phyloP scores from a whole-genome alignment of 768 basidiomycete genomes.

The Asterophora lycoperdoides region DNA sequence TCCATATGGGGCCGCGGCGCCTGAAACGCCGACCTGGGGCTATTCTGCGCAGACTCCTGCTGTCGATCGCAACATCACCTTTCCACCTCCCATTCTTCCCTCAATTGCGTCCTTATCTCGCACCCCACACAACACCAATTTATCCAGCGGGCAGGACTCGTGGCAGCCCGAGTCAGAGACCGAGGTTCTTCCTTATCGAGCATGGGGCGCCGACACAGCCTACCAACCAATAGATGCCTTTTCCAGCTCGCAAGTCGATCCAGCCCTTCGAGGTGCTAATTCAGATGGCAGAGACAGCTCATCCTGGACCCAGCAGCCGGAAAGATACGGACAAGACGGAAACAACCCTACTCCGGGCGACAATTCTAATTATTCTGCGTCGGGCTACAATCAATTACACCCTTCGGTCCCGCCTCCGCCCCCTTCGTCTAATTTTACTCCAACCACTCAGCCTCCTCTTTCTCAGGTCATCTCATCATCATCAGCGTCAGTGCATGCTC shows the following conservation, averaged over 20 bases:
- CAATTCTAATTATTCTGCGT: conserved; percentile 23
- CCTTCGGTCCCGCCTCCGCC: conserved; percentile 22
- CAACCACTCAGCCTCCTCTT: conserved; percentile 9
- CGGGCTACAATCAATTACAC: conserved; percentile 23
- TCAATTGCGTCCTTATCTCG: conserved; percentile 52
- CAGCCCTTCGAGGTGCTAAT: conserved; percentile 34
- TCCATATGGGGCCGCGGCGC: conserved; percentile 39
- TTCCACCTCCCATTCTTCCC: conserved; percentile 47
- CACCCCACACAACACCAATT: conserved; percentile 22
- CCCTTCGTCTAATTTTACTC: conserved; percentile 17
- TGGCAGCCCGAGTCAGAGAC: conserved; percentile 29
- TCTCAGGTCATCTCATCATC: conserved; percentile 14
- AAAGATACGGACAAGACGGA: conserved; percentile 24
- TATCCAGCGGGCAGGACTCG: conserved; percentile 15
- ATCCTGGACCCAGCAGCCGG: conserved; percentile 22
- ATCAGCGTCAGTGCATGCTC: conserved; percentile 22
- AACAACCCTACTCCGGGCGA: conserved; percentile 31
- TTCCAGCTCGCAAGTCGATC: conserved; percentile 32
- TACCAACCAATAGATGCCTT: conserved; percentile 31
- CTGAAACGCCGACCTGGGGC: conserved; percentile 51
- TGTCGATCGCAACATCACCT: conserved; percentile 43
- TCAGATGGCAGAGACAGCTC: conserved; percentile 36
- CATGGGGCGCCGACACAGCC: conserved; percentile 41
- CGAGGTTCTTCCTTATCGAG: conserved; percentile 42
- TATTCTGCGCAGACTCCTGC: conserved; percentile 40